Evolutionary conservation across 169 alveolate genomes (phyloP).

Genomic region (Babesia ovis): DNA sequence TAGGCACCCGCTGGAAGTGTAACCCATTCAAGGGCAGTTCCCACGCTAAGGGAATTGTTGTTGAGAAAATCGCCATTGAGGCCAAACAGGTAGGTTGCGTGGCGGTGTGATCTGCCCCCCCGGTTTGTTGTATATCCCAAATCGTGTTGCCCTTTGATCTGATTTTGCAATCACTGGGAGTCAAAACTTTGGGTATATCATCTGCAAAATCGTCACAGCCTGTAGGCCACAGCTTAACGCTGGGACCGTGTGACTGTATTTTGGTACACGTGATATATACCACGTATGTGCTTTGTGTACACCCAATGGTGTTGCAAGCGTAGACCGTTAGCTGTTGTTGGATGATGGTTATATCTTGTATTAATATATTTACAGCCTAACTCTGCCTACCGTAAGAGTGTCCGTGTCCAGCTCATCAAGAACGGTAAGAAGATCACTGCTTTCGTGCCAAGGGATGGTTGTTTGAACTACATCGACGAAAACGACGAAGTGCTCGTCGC

Average conservation of each 20-base stretch:
- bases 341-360: not conserved
- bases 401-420: constrained; percentile 98
- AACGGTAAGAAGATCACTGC: constrained; percentile 99
- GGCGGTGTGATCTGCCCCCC: too few relatives aligned
- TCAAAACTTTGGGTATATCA: constrained; percentile 67
- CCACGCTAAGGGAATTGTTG: constrained; percentile 99
- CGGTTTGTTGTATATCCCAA: constrained; percentile 38
- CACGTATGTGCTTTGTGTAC: too few relatives aligned
- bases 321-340: not conserved
- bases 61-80: constrained; percentile 97
- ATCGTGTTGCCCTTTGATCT: constrained; percentile 61
- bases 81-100: constrained; percentile 92
- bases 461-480: constrained; percentile 98
- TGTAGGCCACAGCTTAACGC: constrained; percentile 1
- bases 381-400: constrained; percentile 99
- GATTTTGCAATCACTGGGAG: constrained; percentile 36
- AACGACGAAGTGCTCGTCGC: constrained; percentile 99
- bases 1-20: constrained; percentile 95
- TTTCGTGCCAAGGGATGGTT: constrained; percentile 99
- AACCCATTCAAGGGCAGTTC: constrained; percentile 98
- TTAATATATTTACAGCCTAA: constrained; percentile 90
- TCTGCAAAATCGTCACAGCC: constrained; percentile 42
- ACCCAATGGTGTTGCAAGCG: not conserved
- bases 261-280: not conserved
- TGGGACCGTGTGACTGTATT: not conserved